These are phyloP conservation scores for Neocallimastix lanati DNA, from an alignment of 192 early-diverging fungal genomes.

Conservation along the genomic window DNA sequence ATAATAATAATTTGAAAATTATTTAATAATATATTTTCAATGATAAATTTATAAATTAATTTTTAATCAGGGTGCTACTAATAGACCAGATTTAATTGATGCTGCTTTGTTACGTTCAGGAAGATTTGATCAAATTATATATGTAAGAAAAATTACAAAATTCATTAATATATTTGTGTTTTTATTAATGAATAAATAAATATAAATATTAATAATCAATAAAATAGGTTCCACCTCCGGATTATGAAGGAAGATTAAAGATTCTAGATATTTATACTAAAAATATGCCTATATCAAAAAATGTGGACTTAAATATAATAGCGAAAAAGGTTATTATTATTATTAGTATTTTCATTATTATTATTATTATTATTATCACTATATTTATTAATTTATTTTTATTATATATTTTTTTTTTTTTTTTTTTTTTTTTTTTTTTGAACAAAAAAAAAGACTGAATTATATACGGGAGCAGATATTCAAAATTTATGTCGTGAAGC, in stretches of 20 bases:
- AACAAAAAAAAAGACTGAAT: no score
- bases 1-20: no score
- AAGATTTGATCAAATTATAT: conserved; percentile 71
- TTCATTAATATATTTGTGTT: no score
- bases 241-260: conserved; percentile 20
- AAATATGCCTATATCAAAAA: conserved; percentile 29
- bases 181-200: no score
- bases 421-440: no score
- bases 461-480: conserved; percentile 65
- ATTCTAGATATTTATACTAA: conserved; percentile 50
- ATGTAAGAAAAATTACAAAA: no score
- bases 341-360: no score
- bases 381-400: no score
- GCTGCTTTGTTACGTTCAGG: conserved; percentile 71
- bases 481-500: conserved; percentile 43
- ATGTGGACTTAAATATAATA: conserved; percentile 24
- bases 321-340: conserved; percentile 8
- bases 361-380: no score
- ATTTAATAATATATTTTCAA: no score
- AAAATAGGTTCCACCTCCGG: conserved; percentile 34
- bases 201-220: background rate
- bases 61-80: conserved; percentile 69
- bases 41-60: no score
- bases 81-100: conserved; percentile 69
- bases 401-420: no score